These are phyloP conservation scores for Vanderwaltozyma tropicalis DNA, from an alignment of 805 yeast genomes.

Conservation along the genomic window DNA sequence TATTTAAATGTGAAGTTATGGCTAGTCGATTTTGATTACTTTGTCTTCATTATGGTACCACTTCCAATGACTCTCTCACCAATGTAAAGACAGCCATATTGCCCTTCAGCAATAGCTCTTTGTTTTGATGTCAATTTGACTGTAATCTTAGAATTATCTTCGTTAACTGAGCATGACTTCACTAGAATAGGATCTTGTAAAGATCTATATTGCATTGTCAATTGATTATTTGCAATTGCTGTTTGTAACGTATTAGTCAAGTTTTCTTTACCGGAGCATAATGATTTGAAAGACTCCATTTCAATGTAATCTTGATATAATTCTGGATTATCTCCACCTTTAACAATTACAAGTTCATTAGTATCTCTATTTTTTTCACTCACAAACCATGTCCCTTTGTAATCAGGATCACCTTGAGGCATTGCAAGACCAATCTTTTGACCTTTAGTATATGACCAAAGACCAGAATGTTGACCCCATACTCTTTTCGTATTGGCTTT, in stretches of 20 bases:
- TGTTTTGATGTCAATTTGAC: conserved; percentile 37
- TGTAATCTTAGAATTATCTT: conserved; percentile 10
- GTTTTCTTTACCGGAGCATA: conserved; percentile 4
- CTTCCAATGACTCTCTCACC: conserved; percentile 61
- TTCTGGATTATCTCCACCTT: conserved; percentile 49
- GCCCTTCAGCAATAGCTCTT: conserved; percentile 86
- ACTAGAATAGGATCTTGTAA: conserved; percentile 49
- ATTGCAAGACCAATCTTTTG: conserved; percentile 61
- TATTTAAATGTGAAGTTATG: neutral
- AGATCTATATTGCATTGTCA: conserved; percentile 61
- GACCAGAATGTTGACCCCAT: conserved; percentile 77
- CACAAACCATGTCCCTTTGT: conserved; percentile 79
- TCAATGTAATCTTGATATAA: conserved; percentile 38
- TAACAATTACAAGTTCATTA: conserved; percentile 73
- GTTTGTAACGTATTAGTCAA: no score
- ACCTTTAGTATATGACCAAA: conserved; percentile 95
- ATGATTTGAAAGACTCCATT: conserved; percentile 30
- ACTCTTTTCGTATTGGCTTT: conserved; percentile 49
- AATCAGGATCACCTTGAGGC: conserved; percentile 80
- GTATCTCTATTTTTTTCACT: conserved; percentile 52
- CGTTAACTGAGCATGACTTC: conserved; percentile 10
- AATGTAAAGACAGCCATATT: conserved; percentile 63
- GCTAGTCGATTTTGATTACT: neutral
- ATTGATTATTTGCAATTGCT: conserved; percentile 4
- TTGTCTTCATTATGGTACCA: conserved; percentile 26